These are phyloP conservation scores for Hypoxylon sp. DNA, from an alignment of 2,329 filamentous ascomycete genomes.

Conservation along the genomic window DNA sequence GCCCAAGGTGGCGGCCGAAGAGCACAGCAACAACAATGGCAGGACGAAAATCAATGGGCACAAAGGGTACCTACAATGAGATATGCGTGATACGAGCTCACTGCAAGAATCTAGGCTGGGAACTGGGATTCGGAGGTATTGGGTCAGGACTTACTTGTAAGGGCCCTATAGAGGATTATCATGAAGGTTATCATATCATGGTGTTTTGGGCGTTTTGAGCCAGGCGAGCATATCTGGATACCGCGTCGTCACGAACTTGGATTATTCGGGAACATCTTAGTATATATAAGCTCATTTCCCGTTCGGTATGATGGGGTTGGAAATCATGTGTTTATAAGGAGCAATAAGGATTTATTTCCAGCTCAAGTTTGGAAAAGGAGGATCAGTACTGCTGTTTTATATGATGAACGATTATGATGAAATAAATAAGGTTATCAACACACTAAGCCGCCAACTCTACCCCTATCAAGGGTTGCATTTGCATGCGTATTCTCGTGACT, in stretches of 20 bases:
- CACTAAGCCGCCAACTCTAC: slow-evolving; percentile 10
- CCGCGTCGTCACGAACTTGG: slow-evolving; percentile 22
- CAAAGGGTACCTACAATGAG: slow-evolving; percentile 41
- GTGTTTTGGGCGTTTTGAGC: slow-evolving; percentile 39
- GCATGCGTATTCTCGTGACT: slow-evolving; percentile 20
- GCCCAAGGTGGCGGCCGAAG: slow-evolving; percentile 33
- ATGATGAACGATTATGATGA: slow-evolving; percentile 36
- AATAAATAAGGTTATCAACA: slow-evolving; percentile 15
- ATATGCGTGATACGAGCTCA: slow-evolving; percentile 38
- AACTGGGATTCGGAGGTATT: slow-evolving; percentile 29
- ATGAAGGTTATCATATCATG: slow-evolving; percentile 34
- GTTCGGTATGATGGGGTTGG: slow-evolving; percentile 3
- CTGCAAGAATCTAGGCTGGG: slow-evolving; percentile 42
- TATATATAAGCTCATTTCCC: slow-evolving; percentile 29
- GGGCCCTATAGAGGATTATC: slow-evolving; percentile 27
- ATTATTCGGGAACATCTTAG: slow-evolving; percentile 29
- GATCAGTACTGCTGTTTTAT: slow-evolving; percentile 14
- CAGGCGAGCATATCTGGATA: slow-evolving; percentile 28
- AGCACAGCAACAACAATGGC: slow-evolving; percentile 37
- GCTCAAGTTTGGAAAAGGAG: slow-evolving; percentile 1
- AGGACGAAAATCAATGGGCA: slow-evolving; percentile 38
- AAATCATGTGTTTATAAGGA: slow-evolving; percentile 15
- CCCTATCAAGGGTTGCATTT: slow-evolving; percentile 10
- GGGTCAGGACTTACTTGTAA: slow-evolving; percentile 14
- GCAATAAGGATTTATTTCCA: slow-evolving; percentile 15